Evolutionary conservation across 2,329 filamentous ascomycete species (phyloP).

Genomic region (Aspergillus awamori): DNA sequence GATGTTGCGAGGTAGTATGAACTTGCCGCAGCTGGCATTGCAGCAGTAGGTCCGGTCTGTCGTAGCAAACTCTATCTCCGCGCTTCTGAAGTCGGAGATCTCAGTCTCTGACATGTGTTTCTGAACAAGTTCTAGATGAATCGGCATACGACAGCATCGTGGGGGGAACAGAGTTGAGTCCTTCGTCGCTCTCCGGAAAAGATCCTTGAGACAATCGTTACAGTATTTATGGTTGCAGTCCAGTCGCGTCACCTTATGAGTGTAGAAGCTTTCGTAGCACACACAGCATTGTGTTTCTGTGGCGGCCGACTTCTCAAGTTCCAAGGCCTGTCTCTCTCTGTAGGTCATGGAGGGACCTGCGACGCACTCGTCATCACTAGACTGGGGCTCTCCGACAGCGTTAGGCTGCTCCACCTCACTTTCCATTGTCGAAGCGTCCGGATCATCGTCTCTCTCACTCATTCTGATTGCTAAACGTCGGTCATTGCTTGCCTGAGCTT

Average conservation of each 20-base stretch:
- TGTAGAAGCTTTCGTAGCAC: background rate
- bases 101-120: background rate
- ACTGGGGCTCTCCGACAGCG: background rate
- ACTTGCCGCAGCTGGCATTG: constrained; percentile 1
- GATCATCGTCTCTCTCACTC: background rate
- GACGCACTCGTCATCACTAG: background rate
- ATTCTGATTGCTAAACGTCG: background rate
- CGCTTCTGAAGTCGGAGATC: background rate
- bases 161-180: constrained; percentile 14
- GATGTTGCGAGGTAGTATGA: background rate
- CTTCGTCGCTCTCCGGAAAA: constrained; percentile 1
- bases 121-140: background rate
- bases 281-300: background rate
- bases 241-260: background rate
- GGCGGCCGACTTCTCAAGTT: background rate
- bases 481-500: background rate
- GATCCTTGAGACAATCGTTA: background rate
- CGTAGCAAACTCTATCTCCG: constrained; percentile 5
- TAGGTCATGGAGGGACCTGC: background rate
- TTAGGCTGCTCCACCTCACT: background rate
- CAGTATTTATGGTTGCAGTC: constrained; percentile 8
- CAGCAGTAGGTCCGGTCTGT: constrained; percentile 10
- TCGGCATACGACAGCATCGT: constrained; percentile 9
- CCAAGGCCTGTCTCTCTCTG: background rate
- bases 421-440: background rate